Base-by-base conservation (phyloP, 768 basidiomycete species). In the Obba rivulosa region DNA sequence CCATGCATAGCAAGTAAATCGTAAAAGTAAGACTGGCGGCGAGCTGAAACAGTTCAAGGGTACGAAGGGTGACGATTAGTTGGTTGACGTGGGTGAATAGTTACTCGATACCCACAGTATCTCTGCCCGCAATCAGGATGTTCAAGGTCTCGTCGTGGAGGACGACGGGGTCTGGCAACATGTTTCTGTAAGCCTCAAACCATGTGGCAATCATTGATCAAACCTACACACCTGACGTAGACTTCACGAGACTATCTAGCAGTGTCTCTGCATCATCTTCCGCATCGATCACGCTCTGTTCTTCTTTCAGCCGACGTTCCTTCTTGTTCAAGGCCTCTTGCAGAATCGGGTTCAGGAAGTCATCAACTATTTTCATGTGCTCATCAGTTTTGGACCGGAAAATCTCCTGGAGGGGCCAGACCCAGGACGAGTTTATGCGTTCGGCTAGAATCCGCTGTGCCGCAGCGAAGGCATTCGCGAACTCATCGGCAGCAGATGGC, bases 361-460 rank as follows among this genome's bases (percentile, higher is more conserved):
- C 56, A 43, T 73, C 53, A 9, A 77, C 69, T 1, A 70, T 61
- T 23, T 62, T 52, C 68, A 75, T 75, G 16, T 62, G 60, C 18
- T 59, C 52, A 34, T 41, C 57, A 9, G 63, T 62, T 28, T 48
- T 57, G 49, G 73, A 69, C 16, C 39, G 48, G 31, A 59, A 57
- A 18, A 77, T 40, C 57, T 77, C 74, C 14, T 49, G 43, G 34
- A 73, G 57, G 28, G 71, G 73, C 74, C 74, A 76, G 4, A 55
- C 43, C n/a, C 49, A 53, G n/a, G 70, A 69, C 2, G 62, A 24
- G 20, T 54, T 53, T 22, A 48, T 41, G 41, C 73, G 71, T 37
- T 25, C 48, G 8, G 66, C 63, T 0, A 66, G 49, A 11, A 45
- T 41, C 9, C 31, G 41, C 53, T 75, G 76, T 1, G 69, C 67